phyloP scores from a whole-genome alignment of 306 rosid genomes.

The Citrullus amarus region DNA sequence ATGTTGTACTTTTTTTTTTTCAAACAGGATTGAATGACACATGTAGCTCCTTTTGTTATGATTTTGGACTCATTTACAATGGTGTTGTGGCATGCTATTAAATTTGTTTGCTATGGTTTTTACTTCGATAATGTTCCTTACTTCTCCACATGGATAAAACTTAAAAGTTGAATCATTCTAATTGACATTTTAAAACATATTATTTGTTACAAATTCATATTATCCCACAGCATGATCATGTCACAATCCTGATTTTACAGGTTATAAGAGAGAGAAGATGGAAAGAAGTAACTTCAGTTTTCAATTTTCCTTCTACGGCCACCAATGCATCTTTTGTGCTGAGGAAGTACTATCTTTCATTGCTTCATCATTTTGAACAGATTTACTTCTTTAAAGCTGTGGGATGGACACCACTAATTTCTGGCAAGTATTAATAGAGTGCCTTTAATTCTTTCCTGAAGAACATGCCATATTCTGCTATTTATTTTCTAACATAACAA shows the following conservation, averaged over 20 bases:
- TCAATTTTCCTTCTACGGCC: conserved; percentile 92
- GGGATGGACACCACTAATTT: conserved; percentile 27
- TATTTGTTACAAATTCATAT: neutral
- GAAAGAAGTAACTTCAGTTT: conserved; percentile 80
- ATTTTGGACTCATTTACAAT: neutral
- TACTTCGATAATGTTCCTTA: neutral
- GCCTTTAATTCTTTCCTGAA: conserved; percentile 8
- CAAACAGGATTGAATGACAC: neutral
- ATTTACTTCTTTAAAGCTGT: conserved; percentile 54
- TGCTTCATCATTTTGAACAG: conserved; percentile 77
- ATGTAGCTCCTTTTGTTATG: neutral
- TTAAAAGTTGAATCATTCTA: neutral
- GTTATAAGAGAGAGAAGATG: conserved; percentile 63
- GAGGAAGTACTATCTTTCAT: conserved; percentile 65
- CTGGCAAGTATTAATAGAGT: conserved; percentile 25
- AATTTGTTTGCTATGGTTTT: neutral
- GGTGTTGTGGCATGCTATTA: neutral
- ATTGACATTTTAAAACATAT: neutral
- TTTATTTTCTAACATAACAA: conserved; percentile 11
- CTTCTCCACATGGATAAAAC: neutral
- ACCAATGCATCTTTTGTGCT: conserved; percentile 88
- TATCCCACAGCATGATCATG: neutral
- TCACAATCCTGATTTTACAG: conserved; percentile 26
- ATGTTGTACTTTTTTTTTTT: neutral
- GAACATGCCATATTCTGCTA: neutral